Conservation (phyloP, 768 basidiomycete species). For the Pleurotus eryngii region DNA sequence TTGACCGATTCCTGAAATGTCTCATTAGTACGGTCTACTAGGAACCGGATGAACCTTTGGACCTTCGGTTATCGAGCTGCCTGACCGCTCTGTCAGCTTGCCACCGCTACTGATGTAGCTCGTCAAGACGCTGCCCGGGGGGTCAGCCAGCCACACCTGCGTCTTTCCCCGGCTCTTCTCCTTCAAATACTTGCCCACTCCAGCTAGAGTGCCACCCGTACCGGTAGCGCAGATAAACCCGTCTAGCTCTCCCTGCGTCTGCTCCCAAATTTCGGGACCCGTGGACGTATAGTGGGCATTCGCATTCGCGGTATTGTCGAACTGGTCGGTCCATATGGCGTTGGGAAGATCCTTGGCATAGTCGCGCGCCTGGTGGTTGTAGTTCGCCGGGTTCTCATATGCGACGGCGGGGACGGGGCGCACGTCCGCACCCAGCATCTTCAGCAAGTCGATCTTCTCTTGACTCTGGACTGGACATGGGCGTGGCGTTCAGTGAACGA, state of each 20-base stretch:
- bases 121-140: slow-evolving; percentile 90
- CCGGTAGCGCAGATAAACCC: slow-evolving; percentile 96
- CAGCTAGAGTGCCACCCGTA: slow-evolving; percentile 94
- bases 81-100: slow-evolving; percentile 68
- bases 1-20: slow-evolving; percentile 82
- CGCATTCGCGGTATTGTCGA: slow-evolving; percentile 94
- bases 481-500: neutral
- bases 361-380: slow-evolving; percentile 96
- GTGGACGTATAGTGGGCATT: slow-evolving; percentile 85
- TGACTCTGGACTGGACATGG: slow-evolving; percentile 59
- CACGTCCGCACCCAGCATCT: slow-evolving; percentile 97
- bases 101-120: slow-evolving; percentile 81
- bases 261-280: slow-evolving; percentile 96
- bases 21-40: neutral
- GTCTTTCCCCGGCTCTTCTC: slow-evolving; percentile 76
- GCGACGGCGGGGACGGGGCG: slow-evolving; percentile 95
- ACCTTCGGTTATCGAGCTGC: slow-evolving; percentile 95
- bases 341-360: slow-evolving; percentile 73
- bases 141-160: slow-evolving; percentile 94
- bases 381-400: slow-evolving; percentile 92
- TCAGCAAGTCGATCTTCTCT: slow-evolving; percentile 96
- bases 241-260: slow-evolving; percentile 74
- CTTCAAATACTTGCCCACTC: slow-evolving; percentile 78
- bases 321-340: slow-evolving; percentile 97
- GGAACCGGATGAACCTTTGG: slow-evolving; percentile 5